These are phyloP conservation scores for Microstegium vimineum DNA, from an alignment of 176 grass and related monocot genomes.

Conservation along the genomic window DNA sequence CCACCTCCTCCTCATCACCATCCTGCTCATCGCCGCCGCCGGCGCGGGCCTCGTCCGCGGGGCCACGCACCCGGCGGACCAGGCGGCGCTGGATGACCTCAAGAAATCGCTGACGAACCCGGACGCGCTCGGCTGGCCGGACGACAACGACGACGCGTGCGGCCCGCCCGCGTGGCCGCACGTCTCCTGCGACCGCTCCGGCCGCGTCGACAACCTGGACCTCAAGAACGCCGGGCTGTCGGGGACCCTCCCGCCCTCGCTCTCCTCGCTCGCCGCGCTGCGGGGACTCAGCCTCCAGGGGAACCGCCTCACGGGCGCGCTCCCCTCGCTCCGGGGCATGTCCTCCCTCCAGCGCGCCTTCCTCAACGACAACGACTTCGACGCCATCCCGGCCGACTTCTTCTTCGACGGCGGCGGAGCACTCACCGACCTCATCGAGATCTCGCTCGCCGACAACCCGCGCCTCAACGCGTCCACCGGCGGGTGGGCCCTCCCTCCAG, in stretches of 20 bases:
- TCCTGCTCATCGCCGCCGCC: neutral
- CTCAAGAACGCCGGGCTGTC: conserved; percentile 44
- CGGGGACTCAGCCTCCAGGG: conserved; percentile 61
- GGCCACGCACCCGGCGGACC: conserved; percentile 48
- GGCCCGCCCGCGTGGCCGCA: conserved; percentile 45
- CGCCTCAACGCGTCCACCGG: conserved; percentile 53
- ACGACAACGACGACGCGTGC: conserved; percentile 47
- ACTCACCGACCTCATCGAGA: conserved; percentile 2
- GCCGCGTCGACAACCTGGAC: conserved; percentile 80
- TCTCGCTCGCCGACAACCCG: conserved; percentile 54
- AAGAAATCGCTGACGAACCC: conserved; percentile 47
- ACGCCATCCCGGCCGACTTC: conserved; percentile 63
- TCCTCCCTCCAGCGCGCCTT: conserved; percentile 45
- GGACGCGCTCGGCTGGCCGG: conserved; percentile 48
- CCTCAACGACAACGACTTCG: conserved; percentile 70
- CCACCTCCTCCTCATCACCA: neutral
- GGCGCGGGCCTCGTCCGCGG: neutral
- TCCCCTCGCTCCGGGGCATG: conserved; percentile 67
- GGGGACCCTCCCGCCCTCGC: conserved; percentile 21
- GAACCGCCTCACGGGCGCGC: conserved; percentile 49
- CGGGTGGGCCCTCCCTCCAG: conserved; percentile 40
- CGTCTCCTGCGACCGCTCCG: conserved; percentile 53
- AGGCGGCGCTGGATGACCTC: conserved; percentile 47
- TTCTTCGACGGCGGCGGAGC: conserved; percentile 47
- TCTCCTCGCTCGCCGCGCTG: conserved; percentile 48